Evolutionary conservation across 306 rosid genomes (phyloP).

Genomic region (Prunus salicina): DNA sequence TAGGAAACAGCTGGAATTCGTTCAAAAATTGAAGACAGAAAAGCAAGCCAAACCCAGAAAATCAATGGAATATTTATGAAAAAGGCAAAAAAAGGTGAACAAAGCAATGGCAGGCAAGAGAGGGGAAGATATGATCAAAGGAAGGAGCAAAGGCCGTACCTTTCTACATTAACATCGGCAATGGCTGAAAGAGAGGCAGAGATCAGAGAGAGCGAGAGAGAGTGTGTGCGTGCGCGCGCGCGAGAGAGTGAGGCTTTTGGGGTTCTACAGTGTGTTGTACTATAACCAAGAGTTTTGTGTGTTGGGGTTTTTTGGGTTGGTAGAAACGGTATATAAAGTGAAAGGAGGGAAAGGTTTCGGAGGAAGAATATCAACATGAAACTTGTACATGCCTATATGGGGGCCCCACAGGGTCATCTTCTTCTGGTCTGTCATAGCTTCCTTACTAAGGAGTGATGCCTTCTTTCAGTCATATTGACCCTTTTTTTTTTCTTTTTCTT

Average conservation of each 20-base stretch:
- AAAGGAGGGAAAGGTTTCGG: slow-evolving; percentile 9
- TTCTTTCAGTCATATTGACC: not conserved
- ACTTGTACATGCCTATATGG: not conserved
- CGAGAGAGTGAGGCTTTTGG: not conserved
- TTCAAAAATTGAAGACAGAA: not conserved
- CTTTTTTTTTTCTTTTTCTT: not conserved
- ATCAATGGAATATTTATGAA: not conserved
- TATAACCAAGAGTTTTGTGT: not conserved
- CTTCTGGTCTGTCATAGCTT: not conserved
- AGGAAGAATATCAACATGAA: not conserved
- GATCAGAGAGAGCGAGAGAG: too few relatives aligned
- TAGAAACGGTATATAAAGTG: not conserved
- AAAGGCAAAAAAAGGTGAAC: not conserved
- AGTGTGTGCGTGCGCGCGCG: not conserved
- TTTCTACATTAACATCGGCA: not conserved
- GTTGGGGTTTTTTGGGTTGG: not conserved
- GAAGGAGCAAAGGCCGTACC: not conserved
- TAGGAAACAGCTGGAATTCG: not conserved
- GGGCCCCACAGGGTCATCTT: not conserved
- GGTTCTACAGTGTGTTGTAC: not conserved
- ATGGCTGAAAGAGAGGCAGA: not conserved
- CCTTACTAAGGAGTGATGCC: not conserved
- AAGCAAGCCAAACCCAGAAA: slow-evolving; percentile 3
- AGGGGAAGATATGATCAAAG: not conserved
- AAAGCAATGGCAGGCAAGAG: not conserved